Evolutionary conservation across 2,329 filamentous ascomycete genomes (phyloP), one percentile per base, ranked within the genome.

Genomic region (Paraphaeosphaeria minitans): DNA sequence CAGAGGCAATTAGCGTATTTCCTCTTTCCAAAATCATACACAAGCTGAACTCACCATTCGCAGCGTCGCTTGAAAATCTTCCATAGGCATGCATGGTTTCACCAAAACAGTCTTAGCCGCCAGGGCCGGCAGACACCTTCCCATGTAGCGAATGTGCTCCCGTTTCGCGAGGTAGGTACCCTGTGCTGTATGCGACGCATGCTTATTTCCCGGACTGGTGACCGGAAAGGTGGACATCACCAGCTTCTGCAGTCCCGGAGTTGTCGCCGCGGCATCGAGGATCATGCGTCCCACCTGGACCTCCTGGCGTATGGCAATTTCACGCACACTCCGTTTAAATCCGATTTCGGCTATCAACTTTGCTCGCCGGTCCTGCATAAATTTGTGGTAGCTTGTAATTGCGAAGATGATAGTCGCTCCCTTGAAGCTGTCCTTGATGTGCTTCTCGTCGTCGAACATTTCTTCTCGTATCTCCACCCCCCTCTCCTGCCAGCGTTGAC

Each of bases 361-460:
- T 4, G 19, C 2, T 37, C 45, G 24, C 13, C 39, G 55, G 37
- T 56, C 47, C 7, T 14, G 16, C 7, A 51, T 16, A 4, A 13
- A 4, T 13, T 21, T 35, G 42, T 53, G 22, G 42, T 41, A 69
- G 51, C 76, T 70, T 8, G 74, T 78, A 37, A 71, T 64, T 45
- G 64, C 62, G 69, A 78, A 79, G 63, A 80, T 76, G 57, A 58
- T 64, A 31, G 64, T 62, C 13, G 77, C 75, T 35, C 71, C 76
- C 14, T 60, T 5, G 64, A 80, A 79, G 8, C 75, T 75, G 1
- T 49, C 21, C 12, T 59, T 53, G 14, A 79, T 68, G 2, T 72
- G 72, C 3, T 57, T 52, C 0, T 64, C 47, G 24, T 76, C 68
- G 55, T 76, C 63, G 24, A 75, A 62, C 33, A 79, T 70, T 1